A percentile compares a stretch with the other conserved stretches of the same genome.
Conservation (phyloP, 164 flowering plant genomes). For the Vitis labrusca region DNA sequence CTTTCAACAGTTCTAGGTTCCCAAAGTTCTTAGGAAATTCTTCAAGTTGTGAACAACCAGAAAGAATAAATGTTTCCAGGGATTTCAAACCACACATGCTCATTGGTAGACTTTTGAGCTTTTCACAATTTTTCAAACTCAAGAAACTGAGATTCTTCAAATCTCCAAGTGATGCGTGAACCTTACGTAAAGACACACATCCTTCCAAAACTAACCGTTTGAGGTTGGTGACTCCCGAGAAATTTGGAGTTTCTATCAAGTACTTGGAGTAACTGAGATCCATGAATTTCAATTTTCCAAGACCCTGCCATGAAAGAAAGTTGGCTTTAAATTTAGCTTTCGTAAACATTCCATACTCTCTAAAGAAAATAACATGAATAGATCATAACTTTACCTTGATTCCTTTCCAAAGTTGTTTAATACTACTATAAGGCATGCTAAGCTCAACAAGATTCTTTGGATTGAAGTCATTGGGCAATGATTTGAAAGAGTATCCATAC, state of each 20-base stretch:
- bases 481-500: not conserved
- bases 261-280: constrained; percentile 8
- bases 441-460: constrained; percentile 12
- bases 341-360: not conserved
- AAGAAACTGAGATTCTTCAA: constrained; percentile 3
- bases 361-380: not conserved
- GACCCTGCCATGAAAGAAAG: not conserved
- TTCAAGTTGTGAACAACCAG: too few species aligned
- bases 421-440: constrained; percentile 14
- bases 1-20: too few species aligned
- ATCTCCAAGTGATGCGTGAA: constrained; percentile 15
- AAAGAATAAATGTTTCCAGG: not conserved
- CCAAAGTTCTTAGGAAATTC: too few species aligned
- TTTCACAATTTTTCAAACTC: constrained; percentile 10
- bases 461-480: constrained; percentile 4
- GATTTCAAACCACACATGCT: not conserved
- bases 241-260: constrained; percentile 7
- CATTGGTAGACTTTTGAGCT: constrained; percentile 10
- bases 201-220: constrained; percentile 8
- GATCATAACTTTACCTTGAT: not conserved
- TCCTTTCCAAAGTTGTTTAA: constrained; percentile 7
- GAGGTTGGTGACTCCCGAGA: constrained; percentile 5
- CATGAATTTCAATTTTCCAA: constrained; percentile 8
- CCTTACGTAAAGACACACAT: constrained; percentile 12
- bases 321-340: too few species aligned